Conservation (phyloP, 2,329 filamentous ascomycete species). For the Aschersonia sp. region DNA sequence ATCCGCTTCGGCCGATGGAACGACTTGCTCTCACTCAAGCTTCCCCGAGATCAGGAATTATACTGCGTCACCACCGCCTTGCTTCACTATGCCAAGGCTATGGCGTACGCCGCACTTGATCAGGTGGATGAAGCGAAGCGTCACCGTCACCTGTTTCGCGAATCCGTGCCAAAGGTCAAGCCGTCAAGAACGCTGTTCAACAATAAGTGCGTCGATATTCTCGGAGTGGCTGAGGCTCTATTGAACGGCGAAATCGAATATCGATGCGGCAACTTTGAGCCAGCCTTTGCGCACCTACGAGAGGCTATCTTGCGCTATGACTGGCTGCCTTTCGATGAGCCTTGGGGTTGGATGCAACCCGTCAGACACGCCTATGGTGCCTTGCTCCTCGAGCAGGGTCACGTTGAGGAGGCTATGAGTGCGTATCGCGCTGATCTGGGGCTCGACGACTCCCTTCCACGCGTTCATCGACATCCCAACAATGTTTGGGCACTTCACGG, state of each 20-base stretch:
- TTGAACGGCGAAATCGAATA: slow-evolving; percentile 63
- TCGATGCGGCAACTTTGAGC: slow-evolving; percentile 40
- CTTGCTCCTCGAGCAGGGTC: slow-evolving; percentile 51
- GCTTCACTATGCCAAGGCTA: slow-evolving; percentile 50
- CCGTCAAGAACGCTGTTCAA: slow-evolving; percentile 36
- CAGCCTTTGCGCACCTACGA: slow-evolving; percentile 45
- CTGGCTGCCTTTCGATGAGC: slow-evolving; percentile 54
- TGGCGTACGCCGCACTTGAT: slow-evolving; percentile 49
- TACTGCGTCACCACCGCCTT: slow-evolving; percentile 60
- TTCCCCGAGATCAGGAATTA: slow-evolving; percentile 43
- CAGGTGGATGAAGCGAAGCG: slow-evolving; percentile 37
- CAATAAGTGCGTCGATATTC: slow-evolving; percentile 35
- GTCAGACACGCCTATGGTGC: slow-evolving; percentile 57
- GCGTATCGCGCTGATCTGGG: slow-evolving; percentile 51
- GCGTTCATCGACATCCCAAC: slow-evolving; percentile 52
- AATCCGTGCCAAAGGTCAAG: slow-evolving; percentile 37
- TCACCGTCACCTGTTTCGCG: slow-evolving; percentile 34
- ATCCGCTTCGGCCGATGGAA: slow-evolving; percentile 63
- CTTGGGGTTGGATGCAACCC: slow-evolving; percentile 72
- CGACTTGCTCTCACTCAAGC: slow-evolving; percentile 40
- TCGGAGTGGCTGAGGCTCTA: slow-evolving; percentile 51
- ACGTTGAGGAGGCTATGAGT: slow-evolving; percentile 36
- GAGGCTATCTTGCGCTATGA: slow-evolving; percentile 47
- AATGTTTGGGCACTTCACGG: slow-evolving; percentile 68
- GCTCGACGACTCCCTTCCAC: slow-evolving; percentile 41